Percentiles rank a stretch among this genome's conserved stretches.
Conservation (phyloP, 1,284 basidiomycete genomes). For the Thelephora terrestris region DNA sequence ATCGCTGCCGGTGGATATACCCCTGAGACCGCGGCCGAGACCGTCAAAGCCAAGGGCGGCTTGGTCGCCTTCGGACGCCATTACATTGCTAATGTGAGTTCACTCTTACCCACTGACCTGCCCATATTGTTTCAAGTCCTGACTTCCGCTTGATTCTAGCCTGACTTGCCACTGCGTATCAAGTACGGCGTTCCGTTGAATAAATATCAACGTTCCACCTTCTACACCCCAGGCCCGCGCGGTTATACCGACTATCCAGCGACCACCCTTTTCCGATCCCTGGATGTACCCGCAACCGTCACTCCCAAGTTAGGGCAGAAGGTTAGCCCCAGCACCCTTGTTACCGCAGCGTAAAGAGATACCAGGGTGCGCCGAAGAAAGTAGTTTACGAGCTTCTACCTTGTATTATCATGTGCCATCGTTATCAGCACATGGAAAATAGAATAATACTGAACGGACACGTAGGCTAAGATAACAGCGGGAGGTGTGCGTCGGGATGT, state of each 20-base stretch:
- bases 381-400: no score
- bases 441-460: no score
- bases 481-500: no score
- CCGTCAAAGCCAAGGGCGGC: constrained; percentile 24
- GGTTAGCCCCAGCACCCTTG: no score
- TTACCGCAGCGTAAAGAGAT: no score
- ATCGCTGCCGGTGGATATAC: constrained; percentile 30
- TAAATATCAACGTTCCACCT: constrained; percentile 24
- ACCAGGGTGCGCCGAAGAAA: no score
- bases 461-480: no score
- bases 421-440: no score
- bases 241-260: constrained; percentile 33
- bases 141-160: constrained; percentile 15
- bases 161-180: constrained; percentile 41
- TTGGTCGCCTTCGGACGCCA: constrained; percentile 37
- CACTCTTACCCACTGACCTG: background rate
- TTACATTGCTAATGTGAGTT: constrained; percentile 36
- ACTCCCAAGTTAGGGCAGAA: no score
- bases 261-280: constrained; percentile 10
- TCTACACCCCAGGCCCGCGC: constrained; percentile 22
- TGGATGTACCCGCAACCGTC: no score
- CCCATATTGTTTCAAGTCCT: background rate
- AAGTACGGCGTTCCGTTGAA: constrained; percentile 25
- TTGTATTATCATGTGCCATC: no score
- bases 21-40: constrained; percentile 17